These are phyloP conservation scores for Marasmius sp. DNA, from an alignment of 1,284 basidiomycete genomes.

Conservation along the genomic window DNA sequence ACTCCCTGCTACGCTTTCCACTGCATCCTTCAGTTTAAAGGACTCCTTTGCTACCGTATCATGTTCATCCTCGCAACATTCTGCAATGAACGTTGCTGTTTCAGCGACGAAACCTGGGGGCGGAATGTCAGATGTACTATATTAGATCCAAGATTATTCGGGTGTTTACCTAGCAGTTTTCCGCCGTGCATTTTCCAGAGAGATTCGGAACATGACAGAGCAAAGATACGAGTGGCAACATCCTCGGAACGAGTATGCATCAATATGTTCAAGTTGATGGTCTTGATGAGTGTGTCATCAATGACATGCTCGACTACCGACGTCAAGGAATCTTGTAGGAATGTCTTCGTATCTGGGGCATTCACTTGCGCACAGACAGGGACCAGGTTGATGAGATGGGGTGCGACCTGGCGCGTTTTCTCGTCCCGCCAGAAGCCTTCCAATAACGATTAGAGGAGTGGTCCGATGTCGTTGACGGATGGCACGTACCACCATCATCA, in stretches of 20 bases:
- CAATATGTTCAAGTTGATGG: constrained; percentile 81
- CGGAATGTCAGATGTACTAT: constrained; percentile 6
- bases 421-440: constrained; percentile 88
- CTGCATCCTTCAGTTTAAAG: constrained; percentile 61
- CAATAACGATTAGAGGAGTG: neutral
- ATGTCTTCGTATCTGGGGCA: constrained; percentile 35
- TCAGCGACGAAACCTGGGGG: constrained; percentile 67
- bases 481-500: constrained; percentile 77
- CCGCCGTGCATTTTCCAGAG: constrained; percentile 82
- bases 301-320: constrained; percentile 56
- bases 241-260: constrained; percentile 87
- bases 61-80: constrained; percentile 82
- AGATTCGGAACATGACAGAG: constrained; percentile 66
- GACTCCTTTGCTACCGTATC: constrained; percentile 72
- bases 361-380: constrained; percentile 44
- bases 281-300: constrained; percentile 72
- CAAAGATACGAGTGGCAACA: constrained; percentile 61
- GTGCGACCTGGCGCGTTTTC: constrained; percentile 63
- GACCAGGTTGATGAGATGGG: constrained; percentile 66
- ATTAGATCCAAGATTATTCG: neutral
- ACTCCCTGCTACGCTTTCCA: constrained; percentile 69
- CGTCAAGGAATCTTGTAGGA: constrained; percentile 48
- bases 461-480: neutral
- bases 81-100: constrained; percentile 80
- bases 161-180: constrained; percentile 62